Percentiles rank a stretch among this genome's conserved stretches.
Evolutionary conservation across 2,329 filamentous ascomycete species (phyloP).

Genomic region (Pseudocercospora ulei): DNA sequence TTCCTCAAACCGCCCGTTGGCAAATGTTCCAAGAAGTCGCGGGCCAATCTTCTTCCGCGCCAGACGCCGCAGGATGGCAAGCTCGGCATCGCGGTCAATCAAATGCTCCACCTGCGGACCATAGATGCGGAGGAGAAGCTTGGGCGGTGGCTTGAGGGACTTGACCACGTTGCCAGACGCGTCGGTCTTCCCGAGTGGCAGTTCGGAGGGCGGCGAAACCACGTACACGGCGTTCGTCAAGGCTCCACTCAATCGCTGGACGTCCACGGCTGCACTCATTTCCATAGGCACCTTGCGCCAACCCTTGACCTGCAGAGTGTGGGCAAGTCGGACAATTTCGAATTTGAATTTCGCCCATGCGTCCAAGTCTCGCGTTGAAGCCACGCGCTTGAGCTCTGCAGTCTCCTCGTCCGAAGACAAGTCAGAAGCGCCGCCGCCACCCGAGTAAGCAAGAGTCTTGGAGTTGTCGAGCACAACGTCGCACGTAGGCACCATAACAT

Average conservation of each 20-base stretch:
- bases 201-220: slow-evolving; percentile 64
- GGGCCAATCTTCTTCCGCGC: slow-evolving; percentile 90
- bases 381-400: slow-evolving; percentile 24
- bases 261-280: slow-evolving; percentile 55
- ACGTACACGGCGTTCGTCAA: slow-evolving; percentile 96
- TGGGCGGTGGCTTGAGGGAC: slow-evolving; percentile 47
- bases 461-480: slow-evolving; percentile 82
- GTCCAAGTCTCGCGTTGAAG: slow-evolving; percentile 39
- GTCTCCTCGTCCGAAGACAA: slow-evolving; percentile 43
- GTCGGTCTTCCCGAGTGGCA: slow-evolving; percentile 39
- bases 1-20: slow-evolving; percentile 91
- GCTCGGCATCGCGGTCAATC: slow-evolving; percentile 84
- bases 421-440: slow-evolving; percentile 40
- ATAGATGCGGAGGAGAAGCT: slow-evolving; percentile 82
- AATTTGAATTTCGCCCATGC: slow-evolving; percentile 82
- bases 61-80: slow-evolving; percentile 74
- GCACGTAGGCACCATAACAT: slow-evolving; percentile 71
- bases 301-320: slow-evolving; percentile 80
- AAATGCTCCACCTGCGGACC: slow-evolving; percentile 91
- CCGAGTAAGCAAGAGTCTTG: slow-evolving; percentile 69
- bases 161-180: slow-evolving; percentile 31
- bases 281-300: slow-evolving; percentile 77
- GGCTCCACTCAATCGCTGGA: slow-evolving; percentile 75
- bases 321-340: slow-evolving; percentile 78
- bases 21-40: slow-evolving; percentile 79